A percentile compares a stretch with the other conserved stretches of the same genome.
These are phyloP conservation scores for Penicillium sp. DNA, from an alignment of 2,329 filamentous ascomycete species.

Conservation along the genomic window DNA sequence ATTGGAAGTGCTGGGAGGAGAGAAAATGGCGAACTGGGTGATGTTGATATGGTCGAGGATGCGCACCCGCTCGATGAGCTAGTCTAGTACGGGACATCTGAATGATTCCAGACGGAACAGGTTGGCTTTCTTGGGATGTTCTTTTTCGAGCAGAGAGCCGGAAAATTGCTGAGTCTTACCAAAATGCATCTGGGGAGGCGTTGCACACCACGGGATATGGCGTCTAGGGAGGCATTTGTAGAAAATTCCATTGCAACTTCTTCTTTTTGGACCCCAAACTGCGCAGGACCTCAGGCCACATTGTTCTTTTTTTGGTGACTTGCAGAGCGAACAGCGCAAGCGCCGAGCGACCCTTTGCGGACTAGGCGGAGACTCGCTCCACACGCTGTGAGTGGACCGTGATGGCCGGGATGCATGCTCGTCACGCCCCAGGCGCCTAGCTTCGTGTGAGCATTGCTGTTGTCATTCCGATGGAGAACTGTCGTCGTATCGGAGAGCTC, in stretches of 20 bases:
- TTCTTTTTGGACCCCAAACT: too few species aligned
- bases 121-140: too few species aligned
- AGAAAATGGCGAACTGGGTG: too few species aligned
- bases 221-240: constrained; percentile 9
- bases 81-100: too few species aligned
- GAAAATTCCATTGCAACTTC: constrained; percentile 1
- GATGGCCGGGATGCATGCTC: constrained; percentile 14
- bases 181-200: constrained; percentile 11
- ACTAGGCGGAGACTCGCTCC: constrained; percentile 11
- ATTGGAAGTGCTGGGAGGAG: too few species aligned
- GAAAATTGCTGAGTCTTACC: constrained; percentile 3
- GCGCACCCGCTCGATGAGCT: too few species aligned
- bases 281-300: too few species aligned
- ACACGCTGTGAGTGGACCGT: constrained; percentile 15
- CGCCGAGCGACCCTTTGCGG: constrained; percentile 14
- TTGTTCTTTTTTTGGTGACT: too few species aligned
- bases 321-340: constrained; percentile 11
- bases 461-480: neutral
- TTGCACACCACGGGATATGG: constrained; percentile 4
- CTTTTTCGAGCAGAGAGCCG: neutral
- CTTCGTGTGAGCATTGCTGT: constrained; percentile 2
- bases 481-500: constrained; percentile 8
- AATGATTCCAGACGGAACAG: too few species aligned
- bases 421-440: constrained; percentile 20
- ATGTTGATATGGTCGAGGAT: too few species aligned